Base-by-base conservation (phyloP, 352 stramenopile genomes). In the Blastocystis sp. region DNA sequence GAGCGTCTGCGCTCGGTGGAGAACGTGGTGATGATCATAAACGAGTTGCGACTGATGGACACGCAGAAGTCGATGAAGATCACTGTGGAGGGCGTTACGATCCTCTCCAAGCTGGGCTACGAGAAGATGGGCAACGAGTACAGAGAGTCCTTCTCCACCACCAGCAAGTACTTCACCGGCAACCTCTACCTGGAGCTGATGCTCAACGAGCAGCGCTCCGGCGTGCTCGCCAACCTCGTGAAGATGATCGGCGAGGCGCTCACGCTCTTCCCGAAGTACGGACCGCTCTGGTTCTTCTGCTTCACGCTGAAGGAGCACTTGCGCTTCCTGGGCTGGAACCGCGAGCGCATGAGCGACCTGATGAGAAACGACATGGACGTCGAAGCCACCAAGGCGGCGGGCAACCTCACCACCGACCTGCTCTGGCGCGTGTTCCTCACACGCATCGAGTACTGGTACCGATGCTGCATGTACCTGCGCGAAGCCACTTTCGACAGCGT, bases 101-200 rank as follows among this genome's bases (percentile, higher is more conserved):
- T 97, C 39, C 94, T 96, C 90, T 92, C 93, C 16, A 89, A 94
- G 62, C 92, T 92, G 26, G 94, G 94, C 59, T 95, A 94, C 66
- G 91, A 92, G 35, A 91, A 93, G 70, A 93, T 94, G 88, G 92
- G 95, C 13, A 91, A 96, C 61, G 31, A 70, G 61, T 67, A 59
- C 21, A 21, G 50, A 2, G 24, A 66, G 16, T 33, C 21, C 24
- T 29, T 85, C 26, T 31, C 74, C 19, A 31, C 37, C 19, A 45
- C 74, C 41, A 69, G 50, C 12, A 95, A 96, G 91, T 95, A 95
- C 88, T 89, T 78, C 41, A 80, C 79, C 4, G 79, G 94, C 0
- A 94, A 94, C 21, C 92, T 97, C 51, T 97, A 97, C 85, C 91
- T 94, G 62, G 94, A 95, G 76, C 93, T 94, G 3, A 96, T 94